phyloP scores from a whole-genome alignment of 352 stramenopile species.

The Pseudoperonospora humuli region DNA sequence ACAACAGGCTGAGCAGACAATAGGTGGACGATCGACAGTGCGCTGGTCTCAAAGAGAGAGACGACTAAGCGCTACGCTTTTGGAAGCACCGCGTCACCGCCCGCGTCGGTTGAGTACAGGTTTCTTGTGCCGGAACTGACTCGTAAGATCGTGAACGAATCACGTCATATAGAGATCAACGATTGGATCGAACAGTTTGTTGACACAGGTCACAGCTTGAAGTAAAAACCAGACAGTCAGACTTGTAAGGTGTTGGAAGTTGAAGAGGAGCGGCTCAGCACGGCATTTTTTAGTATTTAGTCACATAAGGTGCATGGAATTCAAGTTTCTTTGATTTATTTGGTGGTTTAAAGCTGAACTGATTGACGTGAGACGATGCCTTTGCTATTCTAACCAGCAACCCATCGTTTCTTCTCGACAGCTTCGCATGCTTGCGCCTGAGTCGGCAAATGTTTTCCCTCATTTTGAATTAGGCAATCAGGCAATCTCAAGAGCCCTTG shows the following conservation, averaged over 20 bases:
- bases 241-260: too few species aligned
- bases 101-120: conserved; percentile 25
- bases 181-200: conserved; percentile 17
- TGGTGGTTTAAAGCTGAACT: too few species aligned
- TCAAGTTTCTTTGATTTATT: too few species aligned
- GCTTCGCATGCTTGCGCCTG: conserved; percentile 10
- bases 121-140: conserved; percentile 20
- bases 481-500: conserved; percentile 2
- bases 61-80: conserved; percentile 23
- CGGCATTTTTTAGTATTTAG: too few species aligned
- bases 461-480: conserved; percentile 14
- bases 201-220: background rate
- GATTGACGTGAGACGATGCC: too few species aligned
- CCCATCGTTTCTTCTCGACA: too few species aligned
- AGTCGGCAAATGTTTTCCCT: background rate
- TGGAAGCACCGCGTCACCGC: conserved; percentile 21
- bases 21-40: background rate
- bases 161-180: conserved; percentile 5
- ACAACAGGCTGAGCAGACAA: conserved; percentile 3
- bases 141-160: background rate
- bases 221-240: too few species aligned
- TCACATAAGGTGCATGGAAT: too few species aligned
- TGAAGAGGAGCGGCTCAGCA: too few species aligned
- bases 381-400: too few species aligned
- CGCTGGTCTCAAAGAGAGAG: conserved; percentile 26